Percentiles rank a stretch among this genome's conserved stretches.
Conservation (phyloP, 179 eudicot genomes). For the Sideroxylon spinosum region DNA sequence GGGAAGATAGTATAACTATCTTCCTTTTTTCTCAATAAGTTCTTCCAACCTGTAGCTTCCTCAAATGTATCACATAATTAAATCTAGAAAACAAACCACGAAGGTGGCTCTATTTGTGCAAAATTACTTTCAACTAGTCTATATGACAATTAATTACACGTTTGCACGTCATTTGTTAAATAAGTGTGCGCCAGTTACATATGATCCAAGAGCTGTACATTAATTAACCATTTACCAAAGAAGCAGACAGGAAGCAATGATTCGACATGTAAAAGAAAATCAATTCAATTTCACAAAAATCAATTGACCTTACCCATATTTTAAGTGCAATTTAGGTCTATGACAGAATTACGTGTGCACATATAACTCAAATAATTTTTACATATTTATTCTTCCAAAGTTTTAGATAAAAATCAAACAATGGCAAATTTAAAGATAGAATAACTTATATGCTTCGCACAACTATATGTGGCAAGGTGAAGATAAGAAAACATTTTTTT, state of each 20-base stretch:
- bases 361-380: too few relatives aligned
- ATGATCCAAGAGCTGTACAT: not conserved
- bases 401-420: not conserved
- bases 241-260: not conserved
- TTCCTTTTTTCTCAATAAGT: not conserved
- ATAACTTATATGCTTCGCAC: not conserved
- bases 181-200: not conserved
- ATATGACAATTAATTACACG: not conserved
- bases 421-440: not conserved
- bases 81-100: not conserved
- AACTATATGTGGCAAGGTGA: not conserved
- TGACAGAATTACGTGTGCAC: not conserved
- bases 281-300: not conserved
- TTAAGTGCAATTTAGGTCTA: not conserved
- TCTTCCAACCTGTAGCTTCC: slow-evolving; percentile 5
- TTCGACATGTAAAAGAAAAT: not conserved
- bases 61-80: not conserved
- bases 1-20: not conserved
- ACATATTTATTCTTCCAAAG: not conserved
- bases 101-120: not conserved
- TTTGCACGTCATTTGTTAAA: not conserved
- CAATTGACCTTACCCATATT: not conserved
- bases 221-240: not conserved
- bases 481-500: not conserved
- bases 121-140: not conserved